Base-by-base conservation (phyloP, 352 stramenopile genomes). In the Blastocystis hominis region DNA sequence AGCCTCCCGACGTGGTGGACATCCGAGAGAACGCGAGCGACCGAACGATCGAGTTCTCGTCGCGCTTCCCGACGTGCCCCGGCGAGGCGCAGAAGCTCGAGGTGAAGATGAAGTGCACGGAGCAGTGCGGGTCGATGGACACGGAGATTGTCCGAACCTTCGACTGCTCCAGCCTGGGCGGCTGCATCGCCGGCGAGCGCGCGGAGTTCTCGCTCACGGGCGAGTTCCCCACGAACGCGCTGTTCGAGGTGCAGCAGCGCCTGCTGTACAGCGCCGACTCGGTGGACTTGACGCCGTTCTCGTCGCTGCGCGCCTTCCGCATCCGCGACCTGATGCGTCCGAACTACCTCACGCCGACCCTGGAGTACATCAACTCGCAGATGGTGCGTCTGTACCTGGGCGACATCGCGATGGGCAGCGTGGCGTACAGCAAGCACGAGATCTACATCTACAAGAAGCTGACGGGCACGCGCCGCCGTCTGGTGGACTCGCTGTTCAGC, bases 381-480 rank as follows among this genome's bases (percentile, higher is more conserved):
- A 80, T 24, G 70, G 46, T 80, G 70, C 70, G 70, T 47, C 44
- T 80, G 44, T 15, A 80, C 55, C 70, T 80, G 15, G 44, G 70
- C 34, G 20, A 54, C 53, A 42, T 78, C 17, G 54, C 44, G 9
- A 40, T 13, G 17, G 70, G 70, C 0, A 6, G 17, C 7, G 50
- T 62, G 10, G 46, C 40, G 46, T 80, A 80, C 42, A n/a, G 24
- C 13, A 80, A 80, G 44, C 70, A 80, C 30, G 54, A 42, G 1
- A 42, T 80, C 10, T 80, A 80, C 55, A 40, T 80, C 40, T 80
- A 80, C 70, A 80, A 80, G 70, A 80, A 64, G 70, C 36, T 64
- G 70, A 63, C 70, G 15, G 70, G 50, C 4, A 46, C 70, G n/a
- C 70, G 70, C 44, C 50, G 50, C n/a, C 70, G 70, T 47, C 55